Evolutionary conservation across 2,329 filamentous ascomycete species (phyloP).

Genomic region (Colletotrichum sp.): DNA sequence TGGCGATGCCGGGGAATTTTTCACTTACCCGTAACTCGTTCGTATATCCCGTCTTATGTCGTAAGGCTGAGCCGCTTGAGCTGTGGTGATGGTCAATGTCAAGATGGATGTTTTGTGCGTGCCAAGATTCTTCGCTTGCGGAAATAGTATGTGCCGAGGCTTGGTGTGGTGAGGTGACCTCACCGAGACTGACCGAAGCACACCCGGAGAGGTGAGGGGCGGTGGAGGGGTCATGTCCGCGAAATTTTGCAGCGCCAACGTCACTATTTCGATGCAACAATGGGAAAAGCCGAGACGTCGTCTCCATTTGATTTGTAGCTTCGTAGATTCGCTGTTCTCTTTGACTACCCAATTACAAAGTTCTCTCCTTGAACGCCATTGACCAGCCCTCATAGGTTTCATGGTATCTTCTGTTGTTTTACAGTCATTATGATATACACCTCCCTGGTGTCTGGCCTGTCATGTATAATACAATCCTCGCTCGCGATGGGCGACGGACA

Average conservation of each 20-base stretch:
- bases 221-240: not conserved
- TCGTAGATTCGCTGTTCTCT: not conserved
- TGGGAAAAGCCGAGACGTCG: not conserved
- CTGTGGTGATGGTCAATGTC: slow-evolving; percentile 8
- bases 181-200: not conserved
- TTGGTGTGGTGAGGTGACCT: not conserved
- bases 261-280: not conserved
- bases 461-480: not conserved
- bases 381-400: slow-evolving; percentile 1
- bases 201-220: not conserved
- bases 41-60: slow-evolving; percentile 13
- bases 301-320: not conserved
- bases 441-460: not conserved
- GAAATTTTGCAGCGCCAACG: not conserved
- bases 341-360: not conserved
- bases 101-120: slow-evolving; percentile 24
- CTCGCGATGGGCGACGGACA: not conserved
- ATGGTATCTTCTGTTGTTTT: slow-evolving; percentile 16
- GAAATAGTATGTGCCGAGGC: slow-evolving; percentile 22
- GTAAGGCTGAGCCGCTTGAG: slow-evolving; percentile 19
- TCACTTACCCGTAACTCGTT: slow-evolving; percentile 5
- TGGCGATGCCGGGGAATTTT: not conserved
- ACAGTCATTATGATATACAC: not conserved
- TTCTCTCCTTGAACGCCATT: not conserved
- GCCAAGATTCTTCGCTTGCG: slow-evolving; percentile 25